Evolutionary conservation across 805 yeast species (phyloP).

Genomic region (Kodamaea sagamina): DNA sequence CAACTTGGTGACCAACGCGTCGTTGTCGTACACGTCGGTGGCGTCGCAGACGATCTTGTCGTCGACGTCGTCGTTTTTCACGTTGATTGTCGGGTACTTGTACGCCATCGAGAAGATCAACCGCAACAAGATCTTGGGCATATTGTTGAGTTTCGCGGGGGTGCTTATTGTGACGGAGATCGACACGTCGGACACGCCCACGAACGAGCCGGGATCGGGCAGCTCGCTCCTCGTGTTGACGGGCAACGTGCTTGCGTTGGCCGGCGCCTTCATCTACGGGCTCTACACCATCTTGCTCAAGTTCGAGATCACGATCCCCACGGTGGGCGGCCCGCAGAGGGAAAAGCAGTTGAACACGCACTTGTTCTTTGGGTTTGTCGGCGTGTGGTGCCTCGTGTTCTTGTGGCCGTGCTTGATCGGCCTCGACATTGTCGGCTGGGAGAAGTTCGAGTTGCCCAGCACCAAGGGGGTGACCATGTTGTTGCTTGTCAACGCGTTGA

Average conservation of each 20-base stretch:
- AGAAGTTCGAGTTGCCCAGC: slow-evolving; percentile 71
- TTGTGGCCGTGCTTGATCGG: slow-evolving; percentile 82
- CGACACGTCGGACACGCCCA: slow-evolving; percentile 48
- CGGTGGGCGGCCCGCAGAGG: slow-evolving; percentile 39
- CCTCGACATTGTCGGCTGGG: slow-evolving; percentile 64
- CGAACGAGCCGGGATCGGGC: slow-evolving; percentile 18
- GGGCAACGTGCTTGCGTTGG: slow-evolving; percentile 80
- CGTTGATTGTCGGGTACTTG: slow-evolving; percentile 76
- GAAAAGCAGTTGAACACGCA: slow-evolving; percentile 82
- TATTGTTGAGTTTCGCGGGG: slow-evolving; percentile 73
- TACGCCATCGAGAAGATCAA: slow-evolving; percentile 72
- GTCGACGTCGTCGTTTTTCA: slow-evolving; percentile 91
- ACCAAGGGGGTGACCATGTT: slow-evolving; percentile 51
- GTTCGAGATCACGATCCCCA: slow-evolving; percentile 50
- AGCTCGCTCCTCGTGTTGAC: slow-evolving; percentile 36
- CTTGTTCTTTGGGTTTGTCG: slow-evolving; percentile 93
- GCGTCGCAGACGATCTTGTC: slow-evolving; percentile 92
- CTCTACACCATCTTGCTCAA: slow-evolving; percentile 85
- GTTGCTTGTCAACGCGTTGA: slow-evolving; percentile 63
- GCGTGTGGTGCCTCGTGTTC: slow-evolving; percentile 70
- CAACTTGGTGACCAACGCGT: slow-evolving; percentile 84
- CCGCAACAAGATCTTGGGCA: slow-evolving; percentile 63
- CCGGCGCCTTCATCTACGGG: slow-evolving; percentile 90
- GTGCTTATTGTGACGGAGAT: slow-evolving; percentile 75
- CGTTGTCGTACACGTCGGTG: slow-evolving; percentile 85